These are phyloP conservation scores for Boehmeria nivea DNA, from an alignment of 306 rosid genomes.

Conservation along the genomic window DNA sequence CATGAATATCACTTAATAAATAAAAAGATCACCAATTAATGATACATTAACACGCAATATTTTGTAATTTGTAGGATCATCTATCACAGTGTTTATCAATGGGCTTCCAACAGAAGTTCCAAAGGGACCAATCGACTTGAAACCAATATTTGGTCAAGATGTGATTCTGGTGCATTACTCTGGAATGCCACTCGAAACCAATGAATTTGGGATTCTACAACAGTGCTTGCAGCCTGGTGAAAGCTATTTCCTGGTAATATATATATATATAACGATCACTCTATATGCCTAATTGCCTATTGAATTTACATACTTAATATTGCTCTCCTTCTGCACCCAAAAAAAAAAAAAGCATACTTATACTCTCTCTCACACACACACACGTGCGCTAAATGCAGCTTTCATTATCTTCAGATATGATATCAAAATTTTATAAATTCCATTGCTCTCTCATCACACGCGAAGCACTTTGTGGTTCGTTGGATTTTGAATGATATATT, in stretches of 20 bases:
- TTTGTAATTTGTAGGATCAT: too few relatives aligned
- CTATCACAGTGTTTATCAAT: conserved; percentile 73
- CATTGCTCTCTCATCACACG: too few relatives aligned
- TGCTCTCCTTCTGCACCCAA: too few relatives aligned
- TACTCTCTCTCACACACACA: too few relatives aligned
- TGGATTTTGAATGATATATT: too few relatives aligned
- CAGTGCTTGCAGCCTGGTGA: conserved; percentile 73
- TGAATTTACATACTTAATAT: too few relatives aligned
- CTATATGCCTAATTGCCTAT: not conserved
- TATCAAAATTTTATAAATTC: too few relatives aligned
- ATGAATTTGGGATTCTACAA: conserved; percentile 64
- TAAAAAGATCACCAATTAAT: not conserved
- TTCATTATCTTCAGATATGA: too few relatives aligned
- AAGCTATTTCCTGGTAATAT: conserved; percentile 75
- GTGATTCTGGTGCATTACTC: conserved; percentile 69
- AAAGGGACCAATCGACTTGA: conserved; percentile 60
- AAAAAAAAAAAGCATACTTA: too few relatives aligned
- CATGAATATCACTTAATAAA: not conserved
- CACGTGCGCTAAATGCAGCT: too few relatives aligned
- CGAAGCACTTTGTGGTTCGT: too few relatives aligned
- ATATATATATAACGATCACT: not conserved
- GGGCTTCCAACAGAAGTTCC: conserved; percentile 72
- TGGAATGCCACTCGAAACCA: conserved; percentile 58
- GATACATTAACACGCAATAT: too few relatives aligned
- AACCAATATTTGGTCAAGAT: conserved; percentile 61